Evolutionary conservation across 2,329 filamentous ascomycete genomes (phyloP).

Genomic region (Drechslera avenae): DNA sequence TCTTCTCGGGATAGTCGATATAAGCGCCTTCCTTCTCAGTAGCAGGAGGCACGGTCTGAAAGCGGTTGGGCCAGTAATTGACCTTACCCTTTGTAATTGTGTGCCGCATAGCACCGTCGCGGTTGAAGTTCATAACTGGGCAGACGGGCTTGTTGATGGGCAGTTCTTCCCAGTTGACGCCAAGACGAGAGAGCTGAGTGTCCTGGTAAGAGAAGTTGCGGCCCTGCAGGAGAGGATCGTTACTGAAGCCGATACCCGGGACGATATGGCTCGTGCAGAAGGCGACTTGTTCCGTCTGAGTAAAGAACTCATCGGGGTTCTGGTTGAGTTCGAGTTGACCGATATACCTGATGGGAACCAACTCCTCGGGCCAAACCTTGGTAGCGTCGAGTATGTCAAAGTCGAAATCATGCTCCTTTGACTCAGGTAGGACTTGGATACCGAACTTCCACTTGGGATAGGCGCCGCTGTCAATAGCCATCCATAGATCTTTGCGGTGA

Average conservation of each 20-base stretch:
- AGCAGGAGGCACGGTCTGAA: conserved; percentile 67
- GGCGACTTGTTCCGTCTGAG: conserved; percentile 80
- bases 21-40: conserved; percentile 68
- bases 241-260: conserved; percentile 76
- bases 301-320: conserved; percentile 81
- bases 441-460: conserved; percentile 82
- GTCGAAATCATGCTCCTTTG: conserved; percentile 75
- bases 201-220: conserved; percentile 72
- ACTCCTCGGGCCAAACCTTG: conserved; percentile 83
- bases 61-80: conserved; percentile 82
- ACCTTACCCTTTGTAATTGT: conserved; percentile 73
- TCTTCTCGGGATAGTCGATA: conserved; percentile 67
- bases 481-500: conserved; percentile 76
- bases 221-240: conserved; percentile 75
- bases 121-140: conserved; percentile 76
- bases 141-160: conserved; percentile 78
- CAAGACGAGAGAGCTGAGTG: conserved; percentile 72
- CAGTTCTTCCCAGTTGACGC: conserved; percentile 76
- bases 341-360: conserved; percentile 75
- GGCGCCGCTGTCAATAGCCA: conserved; percentile 72
- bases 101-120: conserved; percentile 75
- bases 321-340: conserved; percentile 80
- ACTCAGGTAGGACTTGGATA: conserved; percentile 77
- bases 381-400: conserved; percentile 86
- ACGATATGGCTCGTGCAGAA: conserved; percentile 83